Evolutionary conservation across 1,139 yeast species (phyloP).

Genomic region (Kodamaea sp.): DNA sequence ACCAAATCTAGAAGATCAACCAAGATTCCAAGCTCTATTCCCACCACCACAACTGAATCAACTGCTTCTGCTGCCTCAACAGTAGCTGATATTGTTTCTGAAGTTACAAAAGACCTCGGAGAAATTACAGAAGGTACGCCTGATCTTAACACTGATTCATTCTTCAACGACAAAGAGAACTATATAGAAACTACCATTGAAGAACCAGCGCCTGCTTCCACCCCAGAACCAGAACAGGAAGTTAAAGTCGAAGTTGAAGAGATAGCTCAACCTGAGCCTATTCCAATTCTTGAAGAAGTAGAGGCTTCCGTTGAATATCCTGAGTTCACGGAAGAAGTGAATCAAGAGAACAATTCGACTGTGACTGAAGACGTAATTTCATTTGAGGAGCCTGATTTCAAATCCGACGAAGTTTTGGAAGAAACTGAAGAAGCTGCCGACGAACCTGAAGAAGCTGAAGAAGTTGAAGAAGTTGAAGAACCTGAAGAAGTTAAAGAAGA

Average conservation of each 20-base stretch:
- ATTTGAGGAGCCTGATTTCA: neutral
- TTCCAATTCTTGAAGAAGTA: too few relatives aligned
- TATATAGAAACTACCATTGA: conserved; percentile 15
- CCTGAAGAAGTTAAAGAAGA: conserved; percentile 3
- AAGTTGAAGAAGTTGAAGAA: neutral
- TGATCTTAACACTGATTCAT: conserved; percentile 22
- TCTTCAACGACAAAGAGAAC: conserved; percentile 17
- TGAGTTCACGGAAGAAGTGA: neutral
- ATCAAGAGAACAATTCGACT: neutral
- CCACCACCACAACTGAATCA: conserved; percentile 2
- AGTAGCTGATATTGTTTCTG: conserved; percentile 13
- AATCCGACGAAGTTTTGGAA: neutral
- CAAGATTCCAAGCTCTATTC: too few relatives aligned
- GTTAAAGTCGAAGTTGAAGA: conserved; percentile 1
- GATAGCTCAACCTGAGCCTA: neutral
- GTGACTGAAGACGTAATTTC: neutral
- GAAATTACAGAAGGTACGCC: conserved; percentile 15
- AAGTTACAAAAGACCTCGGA: conserved; percentile 23
- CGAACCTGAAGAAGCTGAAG: conserved; percentile 1
- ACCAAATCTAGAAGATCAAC: conserved; percentile 1
- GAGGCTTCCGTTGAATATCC: neutral
- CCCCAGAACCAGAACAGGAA: conserved; percentile 1
- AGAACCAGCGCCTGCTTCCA: conserved; percentile 3
- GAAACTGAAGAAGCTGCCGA: conserved; percentile 2
- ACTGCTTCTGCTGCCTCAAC: conserved; percentile 3